Percentiles rank a stretch among this genome's conserved stretches.
Evolutionary conservation across 2,329 filamentous ascomycete genomes (phyloP).

Genomic region (Plenodomus tracheiphilus): DNA sequence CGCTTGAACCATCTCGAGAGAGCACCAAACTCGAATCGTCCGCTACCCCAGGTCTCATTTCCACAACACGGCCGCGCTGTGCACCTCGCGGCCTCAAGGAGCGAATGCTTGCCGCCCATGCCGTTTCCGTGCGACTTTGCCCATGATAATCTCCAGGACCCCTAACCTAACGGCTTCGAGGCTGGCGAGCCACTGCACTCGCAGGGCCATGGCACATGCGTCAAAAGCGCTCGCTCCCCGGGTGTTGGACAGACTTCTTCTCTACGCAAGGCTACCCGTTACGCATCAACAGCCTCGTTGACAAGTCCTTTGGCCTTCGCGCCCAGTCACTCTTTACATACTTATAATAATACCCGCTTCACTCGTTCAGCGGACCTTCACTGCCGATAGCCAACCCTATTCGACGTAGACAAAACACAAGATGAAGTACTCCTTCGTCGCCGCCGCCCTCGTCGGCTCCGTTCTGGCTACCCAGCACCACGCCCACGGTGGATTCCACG

Average conservation of each 20-base stretch:
- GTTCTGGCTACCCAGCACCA: constrained; percentile 64
- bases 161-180: constrained; percentile 35
- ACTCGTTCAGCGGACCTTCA: constrained; percentile 84
- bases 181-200: constrained; percentile 13
- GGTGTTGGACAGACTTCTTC: constrained; percentile 20
- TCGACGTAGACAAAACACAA: constrained; percentile 49
- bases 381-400: constrained; percentile 23
- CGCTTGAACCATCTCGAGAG: not conserved
- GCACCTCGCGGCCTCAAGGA: constrained; percentile 29
- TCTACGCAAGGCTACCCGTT: constrained; percentile 38
- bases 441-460: constrained; percentile 59
- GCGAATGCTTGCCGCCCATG: constrained; percentile 26
- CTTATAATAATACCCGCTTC: constrained; percentile 64
- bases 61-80: constrained; percentile 20
- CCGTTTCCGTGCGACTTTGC: constrained; percentile 27
- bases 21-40: not conserved
- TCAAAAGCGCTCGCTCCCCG: constrained; percentile 38
- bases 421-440: constrained; percentile 75
- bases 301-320: constrained; percentile 39
- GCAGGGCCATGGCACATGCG: constrained; percentile 22
- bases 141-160: constrained; percentile 35
- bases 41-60: constrained; percentile 23
- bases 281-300: constrained; percentile 39
- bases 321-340: constrained; percentile 43
- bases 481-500: constrained; percentile 64